A percentile compares a stretch with the other conserved stretches of the same genome.
These are phyloP conservation scores for Eragrostis nindensis DNA, from an alignment of 176 grass and related monocot genomes.

Conservation along the genomic window DNA sequence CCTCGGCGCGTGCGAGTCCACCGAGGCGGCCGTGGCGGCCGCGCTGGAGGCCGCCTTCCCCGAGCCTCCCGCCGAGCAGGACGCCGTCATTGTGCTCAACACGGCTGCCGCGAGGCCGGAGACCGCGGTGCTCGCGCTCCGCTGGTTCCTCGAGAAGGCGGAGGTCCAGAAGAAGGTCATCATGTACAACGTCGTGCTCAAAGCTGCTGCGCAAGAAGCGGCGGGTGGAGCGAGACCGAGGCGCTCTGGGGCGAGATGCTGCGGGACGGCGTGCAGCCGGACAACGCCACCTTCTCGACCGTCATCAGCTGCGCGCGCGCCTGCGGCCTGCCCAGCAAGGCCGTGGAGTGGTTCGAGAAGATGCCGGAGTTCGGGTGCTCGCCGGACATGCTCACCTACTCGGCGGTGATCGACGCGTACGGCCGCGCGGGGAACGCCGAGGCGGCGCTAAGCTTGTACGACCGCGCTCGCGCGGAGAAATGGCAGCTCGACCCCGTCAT, in stretches of 20 bases:
- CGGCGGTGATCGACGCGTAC: slow-evolving; percentile 80
- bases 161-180: slow-evolving; percentile 62
- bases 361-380: slow-evolving; percentile 70
- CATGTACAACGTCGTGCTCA: slow-evolving; percentile 89
- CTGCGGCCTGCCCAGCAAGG: slow-evolving; percentile 63
- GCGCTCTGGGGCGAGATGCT: slow-evolving; percentile 74
- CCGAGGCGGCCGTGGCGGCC: slow-evolving; percentile 43
- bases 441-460: slow-evolving; percentile 71
- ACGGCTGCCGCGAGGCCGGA: slow-evolving; percentile 40
- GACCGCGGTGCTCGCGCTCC: slow-evolving; percentile 63
- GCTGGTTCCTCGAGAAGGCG: slow-evolving; percentile 73
- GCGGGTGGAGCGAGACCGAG: slow-evolving; percentile 64
- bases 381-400: slow-evolving; percentile 72
- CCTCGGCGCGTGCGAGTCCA: slow-evolving; percentile 55
- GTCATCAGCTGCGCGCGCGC: slow-evolving; percentile 73
- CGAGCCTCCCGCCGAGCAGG: slow-evolving; percentile 58
- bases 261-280: slow-evolving; percentile 56
- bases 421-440: slow-evolving; percentile 66
- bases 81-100: slow-evolving; percentile 88
- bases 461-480: slow-evolving; percentile 67
- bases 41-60: slow-evolving; percentile 56
- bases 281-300: slow-evolving; percentile 84
- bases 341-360: slow-evolving; percentile 95
- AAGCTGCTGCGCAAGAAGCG: slow-evolving; percentile 73
- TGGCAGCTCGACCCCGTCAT: slow-evolving; percentile 71